phyloP scores from a whole-genome alignment of 345 rosid genomes.

The Salix dunnii region DNA sequence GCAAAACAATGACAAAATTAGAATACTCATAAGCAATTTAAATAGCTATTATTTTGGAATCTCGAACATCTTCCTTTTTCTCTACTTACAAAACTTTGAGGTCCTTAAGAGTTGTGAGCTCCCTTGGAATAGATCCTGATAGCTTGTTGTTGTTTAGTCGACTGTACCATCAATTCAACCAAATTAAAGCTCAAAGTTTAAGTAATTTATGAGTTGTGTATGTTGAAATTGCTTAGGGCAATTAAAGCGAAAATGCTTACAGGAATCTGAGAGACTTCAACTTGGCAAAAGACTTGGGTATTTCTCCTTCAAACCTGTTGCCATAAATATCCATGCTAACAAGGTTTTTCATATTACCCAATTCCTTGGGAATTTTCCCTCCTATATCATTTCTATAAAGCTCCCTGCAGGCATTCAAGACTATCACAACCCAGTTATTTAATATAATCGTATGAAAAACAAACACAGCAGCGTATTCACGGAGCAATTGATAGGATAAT shows the following conservation, averaged over 20 bases:
- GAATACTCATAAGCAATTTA: neutral
- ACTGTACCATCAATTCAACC: conserved; percentile 30
- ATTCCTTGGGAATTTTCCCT: conserved; percentile 53
- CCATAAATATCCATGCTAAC: conserved; percentile 58
- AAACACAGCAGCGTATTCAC: neutral
- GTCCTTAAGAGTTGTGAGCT: conserved; percentile 48
- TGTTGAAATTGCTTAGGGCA: neutral
- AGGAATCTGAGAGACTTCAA: conserved; percentile 63
- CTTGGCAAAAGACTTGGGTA: conserved; percentile 59
- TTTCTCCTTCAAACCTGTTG: conserved; percentile 52
- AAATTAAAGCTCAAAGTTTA: neutral
- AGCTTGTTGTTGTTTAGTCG: conserved; percentile 68
- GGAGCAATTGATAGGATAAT: neutral
- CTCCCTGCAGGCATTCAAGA: conserved; percentile 47
- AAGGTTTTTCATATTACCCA: conserved; percentile 55
- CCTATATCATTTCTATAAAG: conserved; percentile 48
- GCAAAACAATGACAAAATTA: neutral
- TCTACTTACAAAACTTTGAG: conserved; percentile 64
- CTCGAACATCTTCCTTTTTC: neutral
- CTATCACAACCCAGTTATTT: neutral
- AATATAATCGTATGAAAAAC: neutral
- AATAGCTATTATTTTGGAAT: neutral
- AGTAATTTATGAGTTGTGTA: neutral
- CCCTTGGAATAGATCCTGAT: conserved; percentile 59
- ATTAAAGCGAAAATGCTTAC: conserved; percentile 35